Evolutionary conservation across 2,329 filamentous ascomycete genomes (phyloP), one percentile per base, ranked within the genome.

Genomic region (Calonectria honghensis): DNA sequence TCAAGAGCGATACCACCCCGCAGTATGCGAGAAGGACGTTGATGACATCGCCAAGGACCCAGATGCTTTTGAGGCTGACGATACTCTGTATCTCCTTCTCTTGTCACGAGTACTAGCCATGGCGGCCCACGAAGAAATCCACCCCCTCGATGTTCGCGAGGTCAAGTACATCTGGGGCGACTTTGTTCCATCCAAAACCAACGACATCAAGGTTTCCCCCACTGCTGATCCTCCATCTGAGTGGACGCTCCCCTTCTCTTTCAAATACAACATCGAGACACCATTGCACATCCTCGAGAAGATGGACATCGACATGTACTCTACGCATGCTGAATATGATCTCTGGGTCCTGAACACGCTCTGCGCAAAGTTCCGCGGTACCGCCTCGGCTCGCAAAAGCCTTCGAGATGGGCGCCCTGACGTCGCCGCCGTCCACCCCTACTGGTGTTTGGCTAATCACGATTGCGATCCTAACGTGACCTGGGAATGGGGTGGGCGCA

Each of bases 371-470:
- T 98, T 98, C 84, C 92, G 97, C 31, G 97, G 95, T 68, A 98
- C 96, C 0, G 97, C 97, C 0, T 98, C 95, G 2, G 96, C 96
- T 6, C 91, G 95, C 50, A 93, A 97, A 78, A 95, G 91, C 75
- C 90, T 90, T 0, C 91, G 91, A 79, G 94, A 96, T 76, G 95
- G 96, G 4, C 92, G 95, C 13, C 96, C 97, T 0, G 97, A 98
- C 81, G 94, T 98, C 6, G 95, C 95, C 35, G 96, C 96, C 35
- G 96, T 98, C 35, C 96, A 98, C 85, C 96, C 96, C 2, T 92
- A 98, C 79, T 99, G 97, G 96, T 98, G 96, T 85, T 89, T 98
- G 37, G 96, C 96, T 35, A 99, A 99, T 82, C 97, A 99, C 84
- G 95, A 96, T 83, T 99, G 97, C 85, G 93, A 98, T 82, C 97